These are phyloP conservation scores for Colletotrichum chrysophilum DNA, from an alignment of 2,329 filamentous ascomycete genomes.

Conservation along the genomic window DNA sequence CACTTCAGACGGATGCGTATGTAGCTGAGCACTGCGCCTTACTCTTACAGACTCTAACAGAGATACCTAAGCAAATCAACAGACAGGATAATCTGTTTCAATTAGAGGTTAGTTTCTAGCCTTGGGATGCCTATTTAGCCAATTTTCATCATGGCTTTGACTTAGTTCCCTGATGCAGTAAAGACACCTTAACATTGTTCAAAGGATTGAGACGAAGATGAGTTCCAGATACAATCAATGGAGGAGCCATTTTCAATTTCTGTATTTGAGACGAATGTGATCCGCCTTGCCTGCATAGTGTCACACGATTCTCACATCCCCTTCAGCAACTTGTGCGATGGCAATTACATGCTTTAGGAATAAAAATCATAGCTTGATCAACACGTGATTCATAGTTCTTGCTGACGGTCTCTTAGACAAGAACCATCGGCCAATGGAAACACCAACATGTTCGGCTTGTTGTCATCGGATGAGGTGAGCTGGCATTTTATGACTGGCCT, in stretches of 20 bases:
- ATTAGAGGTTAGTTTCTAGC: background rate
- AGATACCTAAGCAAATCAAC: background rate
- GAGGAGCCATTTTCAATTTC: background rate
- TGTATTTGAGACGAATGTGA: fast-evolving
- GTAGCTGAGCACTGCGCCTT: background rate
- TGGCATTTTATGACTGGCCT: background rate
- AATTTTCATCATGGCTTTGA: background rate
- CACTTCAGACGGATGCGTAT: background rate
- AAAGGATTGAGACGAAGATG: background rate
- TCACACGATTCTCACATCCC: background rate
- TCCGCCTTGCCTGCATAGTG: background rate
- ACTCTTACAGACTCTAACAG: background rate
- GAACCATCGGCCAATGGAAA: background rate
- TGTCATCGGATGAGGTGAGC: background rate
- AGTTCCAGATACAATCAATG: background rate
- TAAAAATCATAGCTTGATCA: background rate
- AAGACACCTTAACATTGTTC: background rate
- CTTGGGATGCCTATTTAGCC: background rate
- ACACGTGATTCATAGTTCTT: background rate
- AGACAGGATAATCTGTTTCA: background rate
- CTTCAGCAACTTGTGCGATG: background rate
- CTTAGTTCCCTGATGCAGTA: background rate
- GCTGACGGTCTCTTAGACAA: background rate
- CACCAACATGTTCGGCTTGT: background rate
- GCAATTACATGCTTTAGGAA: background rate